phyloP scores from a whole-genome alignment of 2,329 filamentous ascomycete genomes.

The Epichloe hybrida region DNA sequence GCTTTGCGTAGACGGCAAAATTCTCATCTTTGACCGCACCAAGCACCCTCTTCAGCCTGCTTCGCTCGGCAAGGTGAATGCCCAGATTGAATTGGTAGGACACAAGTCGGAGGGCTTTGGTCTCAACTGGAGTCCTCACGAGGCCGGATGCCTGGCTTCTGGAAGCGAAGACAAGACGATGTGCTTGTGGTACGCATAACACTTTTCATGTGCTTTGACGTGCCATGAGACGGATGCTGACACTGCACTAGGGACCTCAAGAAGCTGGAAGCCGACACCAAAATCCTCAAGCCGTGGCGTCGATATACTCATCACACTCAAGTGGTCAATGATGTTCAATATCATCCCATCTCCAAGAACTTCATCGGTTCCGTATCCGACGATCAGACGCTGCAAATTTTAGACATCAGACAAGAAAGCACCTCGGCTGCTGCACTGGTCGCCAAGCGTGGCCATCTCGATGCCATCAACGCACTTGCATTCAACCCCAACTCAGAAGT shows the following conservation, averaged over 20 bases:
- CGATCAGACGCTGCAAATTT: conserved; percentile 81
- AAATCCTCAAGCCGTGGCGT: conserved; percentile 54
- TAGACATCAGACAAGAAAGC: conserved; percentile 64
- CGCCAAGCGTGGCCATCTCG: conserved; percentile 62
- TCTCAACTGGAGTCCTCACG: conserved; percentile 80
- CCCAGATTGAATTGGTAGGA: conserved; percentile 73
- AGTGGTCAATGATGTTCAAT: conserved; percentile 93
- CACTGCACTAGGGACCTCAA: conserved; percentile 57
- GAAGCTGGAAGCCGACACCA: conserved; percentile 56
- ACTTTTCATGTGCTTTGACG: neutral
- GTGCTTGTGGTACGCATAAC: conserved; percentile 58
- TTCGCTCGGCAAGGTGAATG: conserved; percentile 48
- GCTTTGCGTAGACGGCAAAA: conserved; percentile 72
- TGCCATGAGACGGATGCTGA: neutral
- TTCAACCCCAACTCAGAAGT: conserved; percentile 91
- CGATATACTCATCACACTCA: conserved; percentile 80
- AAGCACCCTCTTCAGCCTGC: conserved; percentile 75
- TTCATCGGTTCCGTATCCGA: conserved; percentile 92
- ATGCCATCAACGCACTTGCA: conserved; percentile 90
- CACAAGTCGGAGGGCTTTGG: conserved; percentile 87
- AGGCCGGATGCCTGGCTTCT: conserved; percentile 68
- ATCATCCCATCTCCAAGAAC: conserved; percentile 73
- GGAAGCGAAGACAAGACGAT: conserved; percentile 90
- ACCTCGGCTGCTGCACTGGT: conserved; percentile 55
- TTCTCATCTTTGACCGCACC: conserved; percentile 89